A percentile compares a stretch with the other conserved stretches of the same genome.
Evolutionary conservation across 1,139 yeast genomes (phyloP).

Genomic region (Yamadazyma mexicana): DNA sequence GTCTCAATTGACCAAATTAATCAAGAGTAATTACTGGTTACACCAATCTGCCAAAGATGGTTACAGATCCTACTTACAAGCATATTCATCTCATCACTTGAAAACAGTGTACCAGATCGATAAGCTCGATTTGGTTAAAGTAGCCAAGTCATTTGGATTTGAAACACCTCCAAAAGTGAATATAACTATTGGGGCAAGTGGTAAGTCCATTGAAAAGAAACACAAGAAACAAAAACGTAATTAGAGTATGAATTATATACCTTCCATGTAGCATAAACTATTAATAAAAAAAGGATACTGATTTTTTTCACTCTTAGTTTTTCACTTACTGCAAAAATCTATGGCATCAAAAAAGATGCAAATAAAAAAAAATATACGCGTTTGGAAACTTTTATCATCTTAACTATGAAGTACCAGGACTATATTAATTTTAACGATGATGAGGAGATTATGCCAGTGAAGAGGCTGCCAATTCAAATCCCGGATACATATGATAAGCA

Average conservation of each 20-base stretch:
- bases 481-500: conserved; percentile 16
- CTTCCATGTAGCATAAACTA: background rate
- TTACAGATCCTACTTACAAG: conserved; percentile 92
- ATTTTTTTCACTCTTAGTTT: background rate
- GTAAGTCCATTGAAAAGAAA: conserved; percentile 57
- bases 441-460: background rate
- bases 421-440: conserved; percentile 4
- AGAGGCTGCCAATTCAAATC: background rate
- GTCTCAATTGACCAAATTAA: conserved; percentile 85
- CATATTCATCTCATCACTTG: conserved; percentile 93
- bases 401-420: conserved; percentile 9
- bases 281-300: background rate
- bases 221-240: conserved; percentile 49
- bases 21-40: conserved; percentile 88
- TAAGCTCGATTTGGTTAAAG: conserved; percentile 89
- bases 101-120: conserved; percentile 96
- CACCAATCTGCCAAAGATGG: conserved; percentile 98
- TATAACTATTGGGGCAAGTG: conserved; percentile 92
- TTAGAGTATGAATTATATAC: conserved; percentile 7
- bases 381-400: background rate
- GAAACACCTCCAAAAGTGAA: conserved; percentile 96
- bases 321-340: background rate
- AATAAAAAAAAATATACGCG: background rate
- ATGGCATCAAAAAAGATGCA: too few relatives aligned
- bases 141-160: conserved; percentile 94